A percentile compares a stretch with the other conserved stretches of the same genome.
phyloP scores from a whole-genome alignment of 2,329 filamentous ascomycete genomes.

The Chaetomium olivaceum region DNA sequence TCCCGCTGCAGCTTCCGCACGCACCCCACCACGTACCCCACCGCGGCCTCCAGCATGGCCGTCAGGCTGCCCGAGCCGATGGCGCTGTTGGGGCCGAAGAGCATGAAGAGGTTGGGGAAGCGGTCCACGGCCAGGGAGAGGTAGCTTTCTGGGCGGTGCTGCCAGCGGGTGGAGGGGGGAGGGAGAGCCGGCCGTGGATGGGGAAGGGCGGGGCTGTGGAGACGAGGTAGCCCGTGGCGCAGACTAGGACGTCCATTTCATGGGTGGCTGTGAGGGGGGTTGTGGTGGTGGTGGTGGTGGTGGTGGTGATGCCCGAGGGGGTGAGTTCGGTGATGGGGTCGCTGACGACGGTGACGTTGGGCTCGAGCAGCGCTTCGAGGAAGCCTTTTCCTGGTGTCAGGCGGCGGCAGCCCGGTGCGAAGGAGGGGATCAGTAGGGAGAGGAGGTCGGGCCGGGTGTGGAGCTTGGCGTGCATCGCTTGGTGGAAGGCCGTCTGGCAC shows the following conservation, averaged over 20 bases:
- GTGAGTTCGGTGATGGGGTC: conserved; percentile 40
- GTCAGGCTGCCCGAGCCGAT: conserved; percentile 51
- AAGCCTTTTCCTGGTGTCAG: conserved; percentile 49
- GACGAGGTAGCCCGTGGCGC: conserved; percentile 50
- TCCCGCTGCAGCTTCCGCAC: conserved; percentile 51
- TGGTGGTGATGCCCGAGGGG: conserved; percentile 39
- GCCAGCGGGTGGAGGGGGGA: conserved; percentile 45
- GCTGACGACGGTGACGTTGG: conserved; percentile 45
- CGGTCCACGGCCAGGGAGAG: conserved; percentile 48
- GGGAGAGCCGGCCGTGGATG: conserved; percentile 42
- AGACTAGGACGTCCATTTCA: conserved; percentile 49
- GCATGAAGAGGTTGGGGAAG: conserved; percentile 53
- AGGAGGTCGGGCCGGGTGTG: conserved; percentile 47
- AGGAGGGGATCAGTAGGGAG: conserved; percentile 45
- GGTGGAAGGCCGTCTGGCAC: conserved; percentile 38
- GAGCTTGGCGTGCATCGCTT: conserved; percentile 45
- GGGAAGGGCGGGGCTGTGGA: conserved; percentile 45
- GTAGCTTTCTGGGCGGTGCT: conserved; percentile 44
- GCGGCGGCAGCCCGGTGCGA: conserved; percentile 48
- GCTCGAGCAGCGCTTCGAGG: conserved; percentile 45
- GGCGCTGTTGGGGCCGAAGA: conserved; percentile 51
- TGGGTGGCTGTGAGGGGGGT: conserved; percentile 24
- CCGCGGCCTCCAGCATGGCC: conserved; percentile 50
- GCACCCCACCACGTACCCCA: conserved; percentile 50
- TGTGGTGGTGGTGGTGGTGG: conserved; percentile 33